Evolutionary conservation across 2,329 filamentous ascomycete genomes (phyloP), one percentile per base, ranked within the genome.

Genomic region (Amylocarpus encephaloides): DNA sequence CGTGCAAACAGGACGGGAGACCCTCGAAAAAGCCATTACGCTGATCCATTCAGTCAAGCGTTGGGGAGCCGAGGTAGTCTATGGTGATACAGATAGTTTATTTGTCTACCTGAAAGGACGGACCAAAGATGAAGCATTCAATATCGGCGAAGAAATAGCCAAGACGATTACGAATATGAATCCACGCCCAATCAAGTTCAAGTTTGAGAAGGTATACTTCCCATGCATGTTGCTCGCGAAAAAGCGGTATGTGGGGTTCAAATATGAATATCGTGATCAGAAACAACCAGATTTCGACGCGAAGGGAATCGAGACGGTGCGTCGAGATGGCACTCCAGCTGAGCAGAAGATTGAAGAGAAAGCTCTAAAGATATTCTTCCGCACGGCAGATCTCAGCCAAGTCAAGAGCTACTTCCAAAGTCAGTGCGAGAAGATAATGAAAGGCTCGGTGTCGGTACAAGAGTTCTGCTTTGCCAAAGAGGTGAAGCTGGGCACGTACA

Each of bases 141-240:
- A 85, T 48, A 90, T 98, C 47, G 94, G 93, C 29, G 82, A 91
- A 59, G 92, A 97, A 64, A 98, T 98, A 54, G 86, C 91, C 32
- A 80, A 86, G 62, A 83, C 85, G 12, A 82, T 98, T 50, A 97
- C 93, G 0, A 79, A 88, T 48, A 85, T 87, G 73, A 98, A 96
- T 63, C 94, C 93, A 2, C 80, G 85, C 1, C 93, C 93, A 0
- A 75, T 98, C 59, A 97, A 95, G 69, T 83, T 98, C 56, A 97
- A 97, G 66, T 96, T 98, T 60, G 93, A 98, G 66, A 98, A 98
- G 62, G 92, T 98, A 1, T 98, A 98, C 68, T 87, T 95, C 56
- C 93, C 94, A 0, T 97, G 92, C 65, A 83, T 97, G 0, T 76
- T 98, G 4, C 77, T 98, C 0, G 90, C 94, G 15, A 98, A 98